Percentiles rank a stretch among this genome's conserved stretches.
phyloP scores from a whole-genome alignment of 2,329 filamentous ascomycete genomes.

The Ascosphaera pollenicola region DNA sequence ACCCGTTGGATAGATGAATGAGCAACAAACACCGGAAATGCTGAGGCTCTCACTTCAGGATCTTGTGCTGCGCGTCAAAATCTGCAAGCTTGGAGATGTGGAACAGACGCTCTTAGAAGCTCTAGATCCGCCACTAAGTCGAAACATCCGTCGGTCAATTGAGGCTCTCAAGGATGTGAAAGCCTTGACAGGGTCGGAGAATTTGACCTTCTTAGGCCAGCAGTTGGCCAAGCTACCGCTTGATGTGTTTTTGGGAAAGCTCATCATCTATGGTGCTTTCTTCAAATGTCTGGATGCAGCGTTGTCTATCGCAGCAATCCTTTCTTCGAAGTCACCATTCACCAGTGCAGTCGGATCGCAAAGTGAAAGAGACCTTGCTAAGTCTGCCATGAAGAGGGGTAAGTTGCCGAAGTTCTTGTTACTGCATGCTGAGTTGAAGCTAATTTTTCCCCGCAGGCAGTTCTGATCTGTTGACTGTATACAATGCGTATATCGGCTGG shows the following conservation, averaged over 20 bases:
- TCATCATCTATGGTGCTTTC: slow-evolving; percentile 86
- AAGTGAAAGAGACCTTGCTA: slow-evolving; percentile 58
- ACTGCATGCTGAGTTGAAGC: too few species aligned
- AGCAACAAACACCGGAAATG: slow-evolving; percentile 94
- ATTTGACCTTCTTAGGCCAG: slow-evolving; percentile 72
- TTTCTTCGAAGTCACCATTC: slow-evolving; percentile 80
- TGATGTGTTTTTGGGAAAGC: slow-evolving; percentile 76
- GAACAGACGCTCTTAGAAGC: slow-evolving; percentile 83
- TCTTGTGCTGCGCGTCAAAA: slow-evolving; percentile 86
- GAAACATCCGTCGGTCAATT: slow-evolving; percentile 81
- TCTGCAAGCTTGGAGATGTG: slow-evolving; percentile 85
- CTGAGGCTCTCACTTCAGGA: slow-evolving; percentile 84
- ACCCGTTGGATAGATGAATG: slow-evolving; percentile 37
- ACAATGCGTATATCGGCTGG: slow-evolving; percentile 86
- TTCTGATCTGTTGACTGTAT: slow-evolving; percentile 78
- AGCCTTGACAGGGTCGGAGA: slow-evolving; percentile 53
- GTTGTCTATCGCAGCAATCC: slow-evolving; percentile 70
- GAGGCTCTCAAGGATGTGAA: slow-evolving; percentile 86
- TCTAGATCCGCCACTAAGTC: slow-evolving; percentile 64
- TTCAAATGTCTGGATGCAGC: slow-evolving; percentile 83
- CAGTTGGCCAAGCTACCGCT: slow-evolving; percentile 92
- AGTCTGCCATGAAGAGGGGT: slow-evolving; percentile 55
- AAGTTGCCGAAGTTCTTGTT: slow-evolving; percentile 1
- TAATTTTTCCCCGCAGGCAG: slow-evolving; percentile 32
- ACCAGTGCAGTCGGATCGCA: slow-evolving; percentile 66